Conservation (phyloP, 2,329 filamentous ascomycete genomes). For the Penicillium italicum region DNA sequence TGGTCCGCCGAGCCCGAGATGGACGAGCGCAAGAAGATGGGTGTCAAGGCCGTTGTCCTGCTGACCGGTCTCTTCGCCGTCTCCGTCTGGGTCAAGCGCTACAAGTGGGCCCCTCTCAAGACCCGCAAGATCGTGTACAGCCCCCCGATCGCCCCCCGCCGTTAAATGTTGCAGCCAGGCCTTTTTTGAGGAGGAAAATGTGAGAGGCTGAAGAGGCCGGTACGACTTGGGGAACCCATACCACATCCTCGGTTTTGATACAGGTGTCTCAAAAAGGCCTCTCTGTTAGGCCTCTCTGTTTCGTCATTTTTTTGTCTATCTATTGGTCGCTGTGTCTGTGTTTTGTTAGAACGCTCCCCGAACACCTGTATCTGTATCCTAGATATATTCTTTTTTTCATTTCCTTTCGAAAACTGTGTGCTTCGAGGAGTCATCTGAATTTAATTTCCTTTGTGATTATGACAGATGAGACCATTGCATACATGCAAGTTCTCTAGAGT, state of each 20-base stretch:
- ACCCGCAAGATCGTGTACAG: slow-evolving; percentile 88
- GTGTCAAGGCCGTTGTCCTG: slow-evolving; percentile 88
- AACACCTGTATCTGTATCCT: slow-evolving; percentile 44
- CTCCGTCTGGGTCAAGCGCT: slow-evolving; percentile 97
- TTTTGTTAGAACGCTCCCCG: slow-evolving; percentile 40
- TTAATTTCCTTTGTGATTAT: slow-evolving; percentile 39
- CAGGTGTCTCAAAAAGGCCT: slow-evolving; percentile 22
- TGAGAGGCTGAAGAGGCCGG: slow-evolving; percentile 26
- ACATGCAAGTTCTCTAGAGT: neutral
- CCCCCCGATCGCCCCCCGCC: slow-evolving; percentile 55
- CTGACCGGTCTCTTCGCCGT: slow-evolving; percentile 74
- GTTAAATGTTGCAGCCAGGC: slow-evolving; percentile 30
- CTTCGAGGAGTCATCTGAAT: slow-evolving; percentile 37
- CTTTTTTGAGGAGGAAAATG: slow-evolving; percentile 31
- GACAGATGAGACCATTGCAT: neutral
- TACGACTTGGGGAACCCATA: slow-evolving; percentile 27
- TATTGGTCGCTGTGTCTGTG: slow-evolving; percentile 30
- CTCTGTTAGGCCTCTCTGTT: slow-evolving; percentile 23
- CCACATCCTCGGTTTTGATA: slow-evolving; percentile 24
- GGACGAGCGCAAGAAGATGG: slow-evolving; percentile 99
- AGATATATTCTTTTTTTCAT: slow-evolving; percentile 39
- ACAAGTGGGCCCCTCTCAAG: slow-evolving; percentile 98
- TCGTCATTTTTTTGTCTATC: slow-evolving; percentile 29
- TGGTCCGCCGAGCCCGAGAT: slow-evolving; percentile 99
- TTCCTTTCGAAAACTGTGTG: slow-evolving; percentile 38